These are phyloP conservation scores for Canavalia ensiformis DNA, from an alignment of 306 rosid species.

Conservation along the genomic window DNA sequence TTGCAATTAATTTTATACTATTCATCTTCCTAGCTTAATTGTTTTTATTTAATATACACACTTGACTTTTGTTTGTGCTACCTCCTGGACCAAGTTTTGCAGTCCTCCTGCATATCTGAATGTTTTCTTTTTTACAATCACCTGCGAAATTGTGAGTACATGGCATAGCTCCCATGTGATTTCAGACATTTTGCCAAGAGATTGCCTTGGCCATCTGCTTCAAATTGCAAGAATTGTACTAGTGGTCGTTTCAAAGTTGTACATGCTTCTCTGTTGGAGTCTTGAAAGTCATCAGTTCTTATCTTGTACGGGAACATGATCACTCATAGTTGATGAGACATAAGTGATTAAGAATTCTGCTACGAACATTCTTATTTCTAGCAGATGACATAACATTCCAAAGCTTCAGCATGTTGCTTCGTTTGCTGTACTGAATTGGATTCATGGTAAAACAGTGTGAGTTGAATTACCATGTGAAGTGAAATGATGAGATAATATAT, in stretches of 20 bases:
- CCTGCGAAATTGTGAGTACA: not conserved
- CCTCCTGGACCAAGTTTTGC: not conserved
- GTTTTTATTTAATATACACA: constrained; percentile 6
- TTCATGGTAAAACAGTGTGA: not conserved
- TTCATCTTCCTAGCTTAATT: constrained; percentile 35
- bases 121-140: constrained; percentile 3
- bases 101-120: not conserved
- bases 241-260: not conserved
- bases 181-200: constrained; percentile 17
- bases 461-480: not conserved
- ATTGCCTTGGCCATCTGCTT: constrained; percentile 1
- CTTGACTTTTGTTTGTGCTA: constrained; percentile 2
- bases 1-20: constrained; percentile 27
- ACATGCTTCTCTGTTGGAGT: not conserved
- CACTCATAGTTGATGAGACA: not conserved
- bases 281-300: not conserved
- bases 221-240: not conserved
- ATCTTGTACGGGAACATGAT: not conserved
- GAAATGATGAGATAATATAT: not conserved
- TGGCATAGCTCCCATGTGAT: not conserved
- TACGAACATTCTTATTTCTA: constrained; percentile 2
- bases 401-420: not conserved
- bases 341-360: not conserved
- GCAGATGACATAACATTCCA: not conserved
- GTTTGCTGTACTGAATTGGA: not conserved